Conservation (phyloP, 345 rosid genomes). For the Luvunga scandens region DNA sequence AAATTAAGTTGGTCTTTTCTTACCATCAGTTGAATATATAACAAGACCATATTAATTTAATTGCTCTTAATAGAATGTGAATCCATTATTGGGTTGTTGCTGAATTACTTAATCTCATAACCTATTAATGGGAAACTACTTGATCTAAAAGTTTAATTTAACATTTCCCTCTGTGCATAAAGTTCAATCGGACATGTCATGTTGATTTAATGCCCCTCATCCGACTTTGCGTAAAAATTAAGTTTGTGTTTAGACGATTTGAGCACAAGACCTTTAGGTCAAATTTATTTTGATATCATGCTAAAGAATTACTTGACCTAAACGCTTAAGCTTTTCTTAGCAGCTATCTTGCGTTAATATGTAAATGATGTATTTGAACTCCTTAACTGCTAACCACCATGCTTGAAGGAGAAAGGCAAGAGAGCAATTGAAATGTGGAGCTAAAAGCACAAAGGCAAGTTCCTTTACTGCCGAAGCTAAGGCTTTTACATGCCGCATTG, state of each 20-base stretch:
- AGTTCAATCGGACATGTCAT: background rate
- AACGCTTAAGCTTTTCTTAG: too few species aligned
- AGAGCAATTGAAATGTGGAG: conserved; percentile 23
- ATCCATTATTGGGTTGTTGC: background rate
- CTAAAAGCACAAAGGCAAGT: conserved; percentile 15
- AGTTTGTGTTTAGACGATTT: background rate
- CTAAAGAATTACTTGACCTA: too few species aligned
- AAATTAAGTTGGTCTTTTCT: background rate
- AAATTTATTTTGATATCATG: too few species aligned
- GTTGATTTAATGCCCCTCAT: background rate
- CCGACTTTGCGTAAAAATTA: too few species aligned
- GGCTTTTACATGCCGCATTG: conserved; percentile 24
- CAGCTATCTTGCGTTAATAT: too few species aligned
- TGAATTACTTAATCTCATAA: background rate
- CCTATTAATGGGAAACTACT: too few species aligned
- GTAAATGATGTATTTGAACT: background rate
- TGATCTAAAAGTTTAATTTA: too few species aligned
- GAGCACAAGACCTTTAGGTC: too few species aligned
- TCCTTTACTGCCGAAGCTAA: conserved; percentile 9
- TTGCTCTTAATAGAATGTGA: background rate
- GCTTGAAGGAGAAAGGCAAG: conserved; percentile 12
- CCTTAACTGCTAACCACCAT: background rate
- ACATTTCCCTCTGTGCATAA: background rate
- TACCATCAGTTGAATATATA: background rate
- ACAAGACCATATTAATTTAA: background rate